Evolutionary conservation across 2,329 filamentous ascomycete species (phyloP), one percentile per base, ranked within the genome.

Genomic region (Pseudodiploospora longispora): DNA sequence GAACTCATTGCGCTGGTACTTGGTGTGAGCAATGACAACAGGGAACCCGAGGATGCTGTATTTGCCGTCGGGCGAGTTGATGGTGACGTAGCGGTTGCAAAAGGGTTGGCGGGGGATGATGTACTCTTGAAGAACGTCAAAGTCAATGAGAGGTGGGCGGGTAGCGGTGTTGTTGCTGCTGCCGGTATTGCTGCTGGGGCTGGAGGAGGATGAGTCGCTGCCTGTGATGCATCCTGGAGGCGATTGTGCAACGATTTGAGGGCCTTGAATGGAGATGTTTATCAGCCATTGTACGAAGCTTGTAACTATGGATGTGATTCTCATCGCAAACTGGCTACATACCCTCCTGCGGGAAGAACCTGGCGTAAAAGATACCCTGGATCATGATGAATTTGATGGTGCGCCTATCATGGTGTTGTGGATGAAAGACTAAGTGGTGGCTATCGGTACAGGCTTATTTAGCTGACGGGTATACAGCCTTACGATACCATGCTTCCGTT

Each of bases 71-170:
- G 80, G 78, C 38, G 87, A 84, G 62, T 83, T 83, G 44, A 94
- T 83, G 29, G 85, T 85, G 49, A 97, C 76, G 48, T 90, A 83
- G 51, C 89, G 87, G 62, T 95, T 94, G 74, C 91, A 95, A 60
- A 98, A 93, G 57, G 91, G 86, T 65, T 95, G 88, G 43, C 87
- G 85, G 12, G 93, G 93, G 57, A 98, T 95, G 59, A 98, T 84
- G 69, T 95, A 96, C 61, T 91, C 84, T 10, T 87, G 86, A 53
- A 97, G 78, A 41, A 87, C 82, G 52, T 86, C 80, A 66, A 95
- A 97, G 65, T 89, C 82, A 59, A 96, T 79, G 50, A 95, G 79
- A 3, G 83, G 82, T 8, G 72, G 40, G 42, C 61, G 67, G 46
- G 53, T 44, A 19, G 19, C 19, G 19, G 19, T 19, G 19, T 19